Evolutionary conservation across 139 green algal species (phyloP).

Genomic region (Tetradesmus lagerheimii): DNA sequence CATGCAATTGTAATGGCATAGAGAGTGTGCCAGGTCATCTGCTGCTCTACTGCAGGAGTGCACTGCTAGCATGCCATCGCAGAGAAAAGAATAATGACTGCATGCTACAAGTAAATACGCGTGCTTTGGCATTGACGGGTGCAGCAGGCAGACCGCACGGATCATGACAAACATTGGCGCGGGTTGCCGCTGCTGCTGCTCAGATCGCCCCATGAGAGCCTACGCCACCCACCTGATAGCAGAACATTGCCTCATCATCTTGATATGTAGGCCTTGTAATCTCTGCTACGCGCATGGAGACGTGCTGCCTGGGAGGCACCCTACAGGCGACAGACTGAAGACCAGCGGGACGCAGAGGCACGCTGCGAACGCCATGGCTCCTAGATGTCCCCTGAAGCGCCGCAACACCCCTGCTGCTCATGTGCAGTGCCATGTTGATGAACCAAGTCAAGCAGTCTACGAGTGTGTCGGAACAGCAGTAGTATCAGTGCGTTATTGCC

Average conservation of each 20-base stretch:
- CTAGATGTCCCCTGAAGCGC: neutral
- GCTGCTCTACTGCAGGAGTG: no score
- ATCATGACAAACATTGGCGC: neutral
- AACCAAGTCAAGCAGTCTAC: neutral
- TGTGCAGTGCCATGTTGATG: neutral
- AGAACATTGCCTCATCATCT: constrained; percentile 37
- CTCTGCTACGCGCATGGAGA: neutral
- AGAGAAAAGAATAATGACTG: no score
- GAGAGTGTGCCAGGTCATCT: neutral
- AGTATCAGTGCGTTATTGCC: neutral
- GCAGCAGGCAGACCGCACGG: no score
- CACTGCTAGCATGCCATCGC: no score
- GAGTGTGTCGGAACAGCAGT: neutral
- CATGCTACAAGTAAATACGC: no score
- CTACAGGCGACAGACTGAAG: neutral
- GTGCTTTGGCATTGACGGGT: no score
- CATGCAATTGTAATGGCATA: neutral
- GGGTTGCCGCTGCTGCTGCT: neutral
- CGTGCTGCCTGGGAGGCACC: neutral
- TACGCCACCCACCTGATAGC: constrained; percentile 29
- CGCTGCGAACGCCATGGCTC: neutral
- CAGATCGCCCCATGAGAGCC: neutral
- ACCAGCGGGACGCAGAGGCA: neutral
- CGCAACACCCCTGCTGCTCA: neutral
- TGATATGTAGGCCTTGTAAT: neutral